Evolutionary conservation across 2,329 filamentous ascomycete species (phyloP).

Genomic region (Conoideocrella luteorostrata): DNA sequence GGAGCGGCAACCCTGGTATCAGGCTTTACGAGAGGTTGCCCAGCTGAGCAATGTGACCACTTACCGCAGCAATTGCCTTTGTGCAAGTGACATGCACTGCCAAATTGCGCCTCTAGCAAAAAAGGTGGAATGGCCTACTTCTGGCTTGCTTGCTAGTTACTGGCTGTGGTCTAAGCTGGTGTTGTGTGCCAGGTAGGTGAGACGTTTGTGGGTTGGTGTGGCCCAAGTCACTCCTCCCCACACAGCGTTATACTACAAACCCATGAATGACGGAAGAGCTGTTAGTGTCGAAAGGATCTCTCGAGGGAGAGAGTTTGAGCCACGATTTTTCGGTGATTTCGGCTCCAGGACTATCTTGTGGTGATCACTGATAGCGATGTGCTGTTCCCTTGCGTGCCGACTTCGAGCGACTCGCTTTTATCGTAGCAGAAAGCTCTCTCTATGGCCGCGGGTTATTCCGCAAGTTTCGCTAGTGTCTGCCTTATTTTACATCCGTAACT

Average conservation of each 20-base stretch:
- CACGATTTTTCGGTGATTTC: background rate
- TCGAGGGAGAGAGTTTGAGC: constrained; percentile 7
- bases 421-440: too few species aligned
- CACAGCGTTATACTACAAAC: background rate
- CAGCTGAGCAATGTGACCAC: background rate
- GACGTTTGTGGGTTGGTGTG: constrained; percentile 1
- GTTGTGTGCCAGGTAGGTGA: background rate
- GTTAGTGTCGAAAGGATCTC: background rate
- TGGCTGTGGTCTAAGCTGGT: background rate
- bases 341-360: background rate
- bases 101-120: background rate
- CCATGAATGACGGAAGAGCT: background rate
- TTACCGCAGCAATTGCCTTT: background rate
- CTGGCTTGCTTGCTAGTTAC: background rate
- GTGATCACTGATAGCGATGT: background rate
- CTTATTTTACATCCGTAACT: background rate
- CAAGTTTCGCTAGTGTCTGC: background rate
- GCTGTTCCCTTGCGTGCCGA: constrained; percentile 1
- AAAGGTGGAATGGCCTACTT: background rate
- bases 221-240: background rate
- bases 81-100: constrained; percentile 2
- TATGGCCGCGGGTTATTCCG: too few species aligned
- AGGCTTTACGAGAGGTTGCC: background rate
- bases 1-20: constrained; percentile 8
- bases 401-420: background rate